phyloP scores from a whole-genome alignment of 139 green algal species.

The Asterochloris erici region DNA sequence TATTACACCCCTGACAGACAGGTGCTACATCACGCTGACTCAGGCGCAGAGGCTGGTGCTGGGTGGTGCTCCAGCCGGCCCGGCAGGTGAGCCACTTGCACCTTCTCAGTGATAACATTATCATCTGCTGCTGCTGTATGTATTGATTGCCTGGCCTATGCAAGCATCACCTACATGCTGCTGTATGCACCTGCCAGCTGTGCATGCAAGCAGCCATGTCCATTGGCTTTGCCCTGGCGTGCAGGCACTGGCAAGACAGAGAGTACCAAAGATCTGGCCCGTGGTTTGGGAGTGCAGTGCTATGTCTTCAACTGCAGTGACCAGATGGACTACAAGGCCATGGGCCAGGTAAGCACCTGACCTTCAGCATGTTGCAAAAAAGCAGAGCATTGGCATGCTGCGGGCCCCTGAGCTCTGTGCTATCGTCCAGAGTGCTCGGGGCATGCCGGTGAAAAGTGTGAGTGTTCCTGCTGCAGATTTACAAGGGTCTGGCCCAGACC shows the following conservation, averaged over 20 bases:
- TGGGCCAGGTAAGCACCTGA: slow-evolving; percentile 18
- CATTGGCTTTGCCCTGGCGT: neutral
- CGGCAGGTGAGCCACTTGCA: slow-evolving; percentile 22
- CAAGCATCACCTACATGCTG: neutral
- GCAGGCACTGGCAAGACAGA: slow-evolving; percentile 92
- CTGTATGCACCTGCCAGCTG: neutral
- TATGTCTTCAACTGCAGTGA: slow-evolving; percentile 97
- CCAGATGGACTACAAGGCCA: slow-evolving; percentile 92
- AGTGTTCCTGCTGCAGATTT: slow-evolving; percentile 55
- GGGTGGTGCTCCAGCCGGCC: slow-evolving; percentile 83
- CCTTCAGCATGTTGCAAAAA: too few species aligned
- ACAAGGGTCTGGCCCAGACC: slow-evolving; percentile 88
- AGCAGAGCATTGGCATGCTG: too few species aligned
- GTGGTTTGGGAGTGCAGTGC: slow-evolving; percentile 78
- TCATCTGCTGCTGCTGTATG: neutral
- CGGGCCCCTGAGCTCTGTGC: too few species aligned
- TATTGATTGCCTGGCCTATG: neutral
- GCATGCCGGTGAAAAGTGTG: too few species aligned
- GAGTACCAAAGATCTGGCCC: slow-evolving; percentile 85
- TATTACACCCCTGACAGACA: slow-evolving; percentile 93
- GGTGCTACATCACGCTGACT: slow-evolving; percentile 96
- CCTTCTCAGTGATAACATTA: too few species aligned
- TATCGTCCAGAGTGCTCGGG: too few species aligned
- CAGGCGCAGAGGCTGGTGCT: slow-evolving; percentile 86
- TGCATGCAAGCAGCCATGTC: too few species aligned